These are phyloP conservation scores for Bipolaris gigantea DNA, from an alignment of 2,329 filamentous ascomycete genomes.

Conservation along the genomic window DNA sequence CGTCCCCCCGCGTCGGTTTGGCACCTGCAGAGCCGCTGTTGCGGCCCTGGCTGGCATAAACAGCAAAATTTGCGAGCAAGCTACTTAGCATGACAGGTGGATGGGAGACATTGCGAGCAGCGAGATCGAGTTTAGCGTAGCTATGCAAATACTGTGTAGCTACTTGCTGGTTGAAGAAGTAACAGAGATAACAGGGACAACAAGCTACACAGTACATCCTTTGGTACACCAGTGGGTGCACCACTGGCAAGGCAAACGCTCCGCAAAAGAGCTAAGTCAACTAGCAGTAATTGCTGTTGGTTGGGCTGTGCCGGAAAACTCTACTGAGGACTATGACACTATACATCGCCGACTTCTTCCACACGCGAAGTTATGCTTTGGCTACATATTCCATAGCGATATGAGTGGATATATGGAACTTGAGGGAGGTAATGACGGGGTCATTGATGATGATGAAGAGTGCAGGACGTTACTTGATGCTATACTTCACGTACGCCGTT, in stretches of 20 bases:
- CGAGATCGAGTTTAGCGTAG: constrained; percentile 20
- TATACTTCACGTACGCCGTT: no score
- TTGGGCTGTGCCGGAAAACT: constrained; percentile 12
- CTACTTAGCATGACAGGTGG: no score
- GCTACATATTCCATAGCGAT: no score
- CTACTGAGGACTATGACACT: constrained; percentile 7
- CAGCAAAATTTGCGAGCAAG: no score
- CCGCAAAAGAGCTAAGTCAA: constrained; percentile 12
- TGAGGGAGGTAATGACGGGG: no score
- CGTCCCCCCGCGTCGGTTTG: no score
- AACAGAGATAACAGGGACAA: constrained; percentile 14
- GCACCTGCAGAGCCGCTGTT: no score
- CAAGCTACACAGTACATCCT: constrained; percentile 23
- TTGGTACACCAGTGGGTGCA: constrained; percentile 23
- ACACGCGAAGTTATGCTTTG: constrained; percentile 16
- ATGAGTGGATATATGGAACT: no score
- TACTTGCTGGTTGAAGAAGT: constrained; percentile 30
- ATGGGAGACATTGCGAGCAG: constrained; percentile 14
- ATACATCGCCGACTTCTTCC: constrained; percentile 25
- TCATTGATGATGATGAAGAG: no score
- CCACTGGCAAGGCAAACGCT: constrained; percentile 14
- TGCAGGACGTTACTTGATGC: no score
- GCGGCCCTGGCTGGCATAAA: no score
- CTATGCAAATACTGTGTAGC: constrained; percentile 23
- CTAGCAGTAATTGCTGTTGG: constrained; percentile 17